Evolutionary conservation across 306 rosid genomes (phyloP).

Genomic region (Acacia melanoxylon): DNA sequence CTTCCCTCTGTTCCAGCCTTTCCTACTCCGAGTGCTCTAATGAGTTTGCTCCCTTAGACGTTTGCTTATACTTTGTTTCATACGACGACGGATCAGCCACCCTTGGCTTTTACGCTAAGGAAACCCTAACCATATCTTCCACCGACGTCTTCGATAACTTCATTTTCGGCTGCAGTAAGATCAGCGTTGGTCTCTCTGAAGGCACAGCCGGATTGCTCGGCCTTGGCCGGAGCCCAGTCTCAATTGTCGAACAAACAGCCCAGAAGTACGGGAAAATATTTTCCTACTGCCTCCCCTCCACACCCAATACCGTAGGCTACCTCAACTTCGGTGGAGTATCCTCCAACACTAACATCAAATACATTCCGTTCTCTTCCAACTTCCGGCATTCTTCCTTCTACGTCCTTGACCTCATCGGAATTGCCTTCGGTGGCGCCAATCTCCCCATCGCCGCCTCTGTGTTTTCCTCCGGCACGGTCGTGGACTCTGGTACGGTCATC

Average conservation of each 20-base stretch:
- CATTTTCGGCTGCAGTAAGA: neutral
- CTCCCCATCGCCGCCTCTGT: conserved; percentile 41
- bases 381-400: conserved; percentile 39
- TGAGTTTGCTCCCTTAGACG: no score
- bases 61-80: neutral
- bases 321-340: conserved; percentile 27
- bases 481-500: conserved; percentile 80
- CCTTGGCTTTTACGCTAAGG: neutral
- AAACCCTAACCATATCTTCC: neutral
- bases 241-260: neutral
- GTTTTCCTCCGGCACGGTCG: conserved; percentile 54
- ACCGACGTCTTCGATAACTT: neutral
- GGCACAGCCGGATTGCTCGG: neutral
- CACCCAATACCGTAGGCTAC: neutral
- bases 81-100: neutral
- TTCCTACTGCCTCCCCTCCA: neutral
- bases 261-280: neutral
- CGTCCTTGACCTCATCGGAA: conserved; percentile 41
- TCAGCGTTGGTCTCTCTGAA: neutral
- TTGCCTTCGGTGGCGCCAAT: conserved; percentile 38
- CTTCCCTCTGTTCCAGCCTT: conserved; percentile 38
- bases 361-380: conserved; percentile 47
- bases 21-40: no score
- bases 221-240: neutral
- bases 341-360: conserved; percentile 26